Percentiles rank a stretch among this genome's conserved stretches.
Evolutionary conservation across 75 land plant genomes (phyloP).

Genomic region (Selaginella tamariscina): DNA sequence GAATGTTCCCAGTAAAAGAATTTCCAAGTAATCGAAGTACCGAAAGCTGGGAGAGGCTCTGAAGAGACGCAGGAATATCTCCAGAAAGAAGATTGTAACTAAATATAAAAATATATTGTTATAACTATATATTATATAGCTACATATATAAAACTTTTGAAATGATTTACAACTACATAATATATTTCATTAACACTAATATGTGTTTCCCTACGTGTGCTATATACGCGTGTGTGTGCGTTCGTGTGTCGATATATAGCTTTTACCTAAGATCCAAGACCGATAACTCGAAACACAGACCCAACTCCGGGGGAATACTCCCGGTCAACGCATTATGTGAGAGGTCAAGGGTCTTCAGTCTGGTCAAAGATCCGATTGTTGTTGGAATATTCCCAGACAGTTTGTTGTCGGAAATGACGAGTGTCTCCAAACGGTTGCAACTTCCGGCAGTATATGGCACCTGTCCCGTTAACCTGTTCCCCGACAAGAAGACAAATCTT

Average conservation of each 20-base stretch:
- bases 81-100: conserved; percentile 46
- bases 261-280: conserved; percentile 66
- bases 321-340: conserved; percentile 45
- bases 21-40: neutral
- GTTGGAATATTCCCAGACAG: conserved; percentile 45
- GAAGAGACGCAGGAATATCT: conserved; percentile 50
- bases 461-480: neutral
- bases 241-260: too few relatives aligned
- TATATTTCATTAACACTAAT: too few relatives aligned
- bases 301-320: conserved; percentile 59
- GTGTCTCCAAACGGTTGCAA: conserved; percentile 28
- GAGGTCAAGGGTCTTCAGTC: conserved; percentile 50
- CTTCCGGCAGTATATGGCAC: conserved; percentile 16
- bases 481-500: conserved; percentile 27
- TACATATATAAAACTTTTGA: too few relatives aligned
- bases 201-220: too few relatives aligned
- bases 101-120: too few relatives aligned
- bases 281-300: conserved; percentile 34
- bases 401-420: conserved; percentile 55
- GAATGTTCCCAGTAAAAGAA: neutral
- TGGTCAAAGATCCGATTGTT: conserved; percentile 44
- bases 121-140: too few relatives aligned
- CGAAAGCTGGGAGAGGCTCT: conserved; percentile 7
- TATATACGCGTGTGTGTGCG: too few relatives aligned
- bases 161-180: too few relatives aligned